These are phyloP conservation scores for Hortiboletus flavorubellus DNA, from an alignment of 768 basidiomycete genomes.

Conservation along the genomic window DNA sequence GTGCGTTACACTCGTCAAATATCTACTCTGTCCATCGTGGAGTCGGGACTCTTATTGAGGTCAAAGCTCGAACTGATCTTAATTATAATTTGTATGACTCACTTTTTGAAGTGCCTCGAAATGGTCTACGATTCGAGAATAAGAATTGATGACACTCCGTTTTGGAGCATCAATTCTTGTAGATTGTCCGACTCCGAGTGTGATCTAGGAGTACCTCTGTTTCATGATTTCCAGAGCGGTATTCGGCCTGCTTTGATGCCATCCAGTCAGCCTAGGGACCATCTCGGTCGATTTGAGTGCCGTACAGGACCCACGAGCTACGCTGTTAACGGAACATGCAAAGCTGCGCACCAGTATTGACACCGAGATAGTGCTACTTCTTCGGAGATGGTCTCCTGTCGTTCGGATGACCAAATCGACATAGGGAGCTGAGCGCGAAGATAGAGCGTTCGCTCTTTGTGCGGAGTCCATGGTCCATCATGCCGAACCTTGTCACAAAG, in stretches of 20 bases:
- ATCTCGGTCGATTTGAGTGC: neutral
- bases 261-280: neutral
- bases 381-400: neutral
- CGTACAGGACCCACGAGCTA: neutral
- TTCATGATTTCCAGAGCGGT: conserved; percentile 5
- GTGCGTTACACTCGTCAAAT: neutral
- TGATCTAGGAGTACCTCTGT: neutral
- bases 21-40: neutral
- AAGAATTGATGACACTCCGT: neutral
- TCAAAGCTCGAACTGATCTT: neutral
- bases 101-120: neutral
- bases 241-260: conserved; percentile 1
- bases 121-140: neutral
- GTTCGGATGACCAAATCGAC: neutral
- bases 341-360: conserved; percentile 13
- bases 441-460: conserved; percentile 6
- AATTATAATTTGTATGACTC: neutral
- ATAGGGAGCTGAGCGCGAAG: neutral
- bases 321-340: neutral
- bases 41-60: neutral
- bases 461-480: neutral
- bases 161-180: neutral
- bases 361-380: conserved; percentile 10
- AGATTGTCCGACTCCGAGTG: neutral
- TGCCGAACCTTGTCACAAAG: neutral